Evolutionary conservation across 2,329 filamentous ascomycete species (phyloP), one percentile per base, ranked within the genome.

Genomic region (Waltergamsia citrina): DNA sequence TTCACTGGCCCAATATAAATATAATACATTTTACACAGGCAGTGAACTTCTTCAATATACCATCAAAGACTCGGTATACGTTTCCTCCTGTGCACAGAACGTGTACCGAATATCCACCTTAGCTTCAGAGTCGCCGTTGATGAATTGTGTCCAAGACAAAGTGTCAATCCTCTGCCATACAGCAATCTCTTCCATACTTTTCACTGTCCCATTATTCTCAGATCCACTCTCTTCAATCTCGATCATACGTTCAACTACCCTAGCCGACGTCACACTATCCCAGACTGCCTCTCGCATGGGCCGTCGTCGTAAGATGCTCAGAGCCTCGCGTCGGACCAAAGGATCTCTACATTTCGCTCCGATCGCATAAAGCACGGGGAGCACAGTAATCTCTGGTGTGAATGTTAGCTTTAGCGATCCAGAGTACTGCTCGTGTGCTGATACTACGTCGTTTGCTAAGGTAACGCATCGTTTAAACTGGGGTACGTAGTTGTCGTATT

Each of bases 291-390:
- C 56, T 33, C 44, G 47, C 27, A 53, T 41, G 21, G 40, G 39
- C 20, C 38, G 41, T n/a, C 40, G 32, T 29, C 41, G 42, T 32
- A 56, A 35, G 14, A 54, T 42, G 16, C 34, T 28, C 37, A 59
- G 36, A 22, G 40, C 48, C 34, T 52, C 37, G 23, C 54, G 56
- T 23, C 56, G 48, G 25, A 58, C 42, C 3, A 16, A 26, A 1
- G 54, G 51, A 43, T 59, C 40, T 18, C 56, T 49, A 41, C 56
- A 60, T 42, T 58, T 57, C 33, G 34, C 43, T n/a, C 53, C 54
- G 21, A 54, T 47, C 5, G 57, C 50, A 42, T 49, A 59, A 15
- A 58, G 49, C 15, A 50, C 44, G 17, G 54, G 53, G 33, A 57
- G 7, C 20, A 56, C 41, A 15, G 48, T 53, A 9, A 54, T 35